Percentiles rank a stretch among this genome's conserved stretches.
These are phyloP conservation scores for Angomonas desouzai DNA, from an alignment of 208 protist genomes.

Conservation along the genomic window DNA sequence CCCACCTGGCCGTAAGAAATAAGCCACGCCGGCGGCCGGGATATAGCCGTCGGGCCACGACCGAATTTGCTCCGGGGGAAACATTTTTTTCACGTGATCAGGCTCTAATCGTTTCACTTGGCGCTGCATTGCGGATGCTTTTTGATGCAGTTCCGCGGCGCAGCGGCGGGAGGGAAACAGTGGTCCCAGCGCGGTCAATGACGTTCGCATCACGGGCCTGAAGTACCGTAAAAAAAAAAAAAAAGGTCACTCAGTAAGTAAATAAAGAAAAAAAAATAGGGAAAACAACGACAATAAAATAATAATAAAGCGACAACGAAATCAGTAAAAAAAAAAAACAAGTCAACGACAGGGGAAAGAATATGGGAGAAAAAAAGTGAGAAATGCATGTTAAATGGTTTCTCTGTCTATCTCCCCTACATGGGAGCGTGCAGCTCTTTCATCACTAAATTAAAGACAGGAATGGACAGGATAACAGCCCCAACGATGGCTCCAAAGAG, in stretches of 20 bases:
- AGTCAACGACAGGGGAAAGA: too few relatives aligned
- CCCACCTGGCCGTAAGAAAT: conserved; percentile 57
- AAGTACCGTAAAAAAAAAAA: too few relatives aligned
- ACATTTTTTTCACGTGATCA: conserved; percentile 29
- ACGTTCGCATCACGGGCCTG: neutral
- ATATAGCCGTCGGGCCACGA: conserved; percentile 66
- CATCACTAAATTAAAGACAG: neutral
- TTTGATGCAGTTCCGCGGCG: neutral
- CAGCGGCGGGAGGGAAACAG: neutral
- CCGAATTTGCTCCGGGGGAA: conserved; percentile 35
- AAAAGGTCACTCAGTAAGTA: too few relatives aligned
- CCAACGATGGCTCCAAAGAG: neutral
- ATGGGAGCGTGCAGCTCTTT: neutral
- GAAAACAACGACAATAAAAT: too few relatives aligned
- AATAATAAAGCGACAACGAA: too few relatives aligned
- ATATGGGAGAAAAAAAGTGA: too few relatives aligned
- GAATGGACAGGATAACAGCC: neutral
- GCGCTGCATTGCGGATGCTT: conserved; percentile 18
- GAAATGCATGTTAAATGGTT: too few relatives aligned
- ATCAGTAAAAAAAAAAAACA: too few relatives aligned
- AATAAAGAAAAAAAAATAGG: too few relatives aligned
- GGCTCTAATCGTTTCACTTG: conserved; percentile 42
- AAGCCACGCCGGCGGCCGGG: conserved; percentile 66
- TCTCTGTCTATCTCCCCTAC: too few relatives aligned
- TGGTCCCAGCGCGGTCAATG: neutral